These are phyloP conservation scores for Cyberlindnera saturnus DNA, from an alignment of 805 yeast species.

Conservation along the genomic window DNA sequence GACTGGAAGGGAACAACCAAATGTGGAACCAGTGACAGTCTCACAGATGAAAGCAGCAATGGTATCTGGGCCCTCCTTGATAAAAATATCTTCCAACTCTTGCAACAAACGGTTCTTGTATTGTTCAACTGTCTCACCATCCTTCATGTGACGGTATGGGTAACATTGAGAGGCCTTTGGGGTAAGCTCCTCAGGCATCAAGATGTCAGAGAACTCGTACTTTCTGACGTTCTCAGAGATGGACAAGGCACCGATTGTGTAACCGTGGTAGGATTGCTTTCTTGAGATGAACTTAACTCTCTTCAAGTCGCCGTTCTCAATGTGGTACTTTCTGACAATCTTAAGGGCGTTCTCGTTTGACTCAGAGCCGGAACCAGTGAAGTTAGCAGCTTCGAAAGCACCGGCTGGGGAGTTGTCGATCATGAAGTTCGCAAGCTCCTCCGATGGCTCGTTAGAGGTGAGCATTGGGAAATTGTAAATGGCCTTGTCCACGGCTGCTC, in stretches of 20 bases:
- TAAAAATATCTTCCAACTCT: slow-evolving; percentile 37
- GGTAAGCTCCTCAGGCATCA: slow-evolving; percentile 19
- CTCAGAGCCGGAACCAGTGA: slow-evolving; percentile 59
- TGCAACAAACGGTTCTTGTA: slow-evolving; percentile 33
- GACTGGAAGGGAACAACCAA: slow-evolving; percentile 36
- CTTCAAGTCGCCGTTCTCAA: slow-evolving; percentile 36
- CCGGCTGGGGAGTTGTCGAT: slow-evolving; percentile 39
- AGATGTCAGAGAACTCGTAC: slow-evolving; percentile 26
- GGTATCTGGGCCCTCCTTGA: slow-evolving; percentile 36
- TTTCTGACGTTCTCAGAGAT: slow-evolving; percentile 35
- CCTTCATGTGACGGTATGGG: slow-evolving; percentile 24
- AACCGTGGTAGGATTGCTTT: slow-evolving; percentile 43
- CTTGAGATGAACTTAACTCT: slow-evolving; percentile 40
- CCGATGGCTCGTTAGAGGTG: slow-evolving; percentile 32
- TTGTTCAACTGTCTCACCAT: slow-evolving; percentile 32
- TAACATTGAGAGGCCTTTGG: slow-evolving; percentile 24
- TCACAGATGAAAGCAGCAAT: slow-evolving; percentile 40
- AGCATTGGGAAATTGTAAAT: slow-evolving; percentile 32
- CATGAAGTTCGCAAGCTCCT: slow-evolving; percentile 36
- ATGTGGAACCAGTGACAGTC: slow-evolving; percentile 42
- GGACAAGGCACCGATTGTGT: slow-evolving; percentile 40
- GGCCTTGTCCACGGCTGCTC: slow-evolving; percentile 30
- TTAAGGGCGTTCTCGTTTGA: slow-evolving; percentile 61
- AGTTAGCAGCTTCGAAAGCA: slow-evolving; percentile 36
- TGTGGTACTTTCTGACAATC: slow-evolving; percentile 43